Evolutionary conservation across 2,329 filamentous ascomycete species (phyloP), one percentile per base, ranked within the genome.

Genomic region (Fusarium penzigii): DNA sequence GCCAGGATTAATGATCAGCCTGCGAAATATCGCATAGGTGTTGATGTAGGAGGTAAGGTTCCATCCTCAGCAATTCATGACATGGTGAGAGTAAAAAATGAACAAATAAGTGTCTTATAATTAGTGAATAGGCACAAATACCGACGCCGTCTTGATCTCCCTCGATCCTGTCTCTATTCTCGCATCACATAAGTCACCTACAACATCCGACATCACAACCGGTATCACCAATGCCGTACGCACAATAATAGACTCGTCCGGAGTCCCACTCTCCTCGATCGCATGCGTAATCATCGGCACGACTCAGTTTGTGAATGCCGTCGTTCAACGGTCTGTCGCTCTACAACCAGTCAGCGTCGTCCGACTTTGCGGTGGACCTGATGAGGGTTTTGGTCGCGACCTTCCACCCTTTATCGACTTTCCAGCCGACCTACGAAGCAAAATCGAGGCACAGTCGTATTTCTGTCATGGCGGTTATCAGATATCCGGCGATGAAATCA

Each of bases 241-340:
- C 6, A 62, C 66, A 13, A 70, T 77, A 61, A 67, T 78, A 34
- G 42, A 57, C 6, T 44, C 61, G 5, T 57, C 63, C 5, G 25
- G 39, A 6, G 56, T 70, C 20, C 41, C 55, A 20, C 65, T 69
- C 4, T 57, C 59, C 1, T 58, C 69, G 20, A 68, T 79, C 32
- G 69, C 70, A 10, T 73, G 70, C 50, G 70, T 77, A 17, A 75
- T 70, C 7, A 75, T 79, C 54, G 77, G 77, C 42, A 78, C 76
- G 4, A 81, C 79, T 2, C 78, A 81, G 50, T 82, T 82, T 56
- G 71, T 82, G 57, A 82, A 82, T 53, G 78, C 78, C 17, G 75
- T 82, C 2, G 68, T 82, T 0, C 76, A 81, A 63, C 67, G 74
- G 17, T 77, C 79, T 52, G 65, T 66, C 14, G 48, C 67, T 3